Percentiles rank a stretch among this genome's conserved stretches.
These are phyloP conservation scores for Collybia nuda DNA, from an alignment of 768 basidiomycete genomes.

Conservation along the genomic window DNA sequence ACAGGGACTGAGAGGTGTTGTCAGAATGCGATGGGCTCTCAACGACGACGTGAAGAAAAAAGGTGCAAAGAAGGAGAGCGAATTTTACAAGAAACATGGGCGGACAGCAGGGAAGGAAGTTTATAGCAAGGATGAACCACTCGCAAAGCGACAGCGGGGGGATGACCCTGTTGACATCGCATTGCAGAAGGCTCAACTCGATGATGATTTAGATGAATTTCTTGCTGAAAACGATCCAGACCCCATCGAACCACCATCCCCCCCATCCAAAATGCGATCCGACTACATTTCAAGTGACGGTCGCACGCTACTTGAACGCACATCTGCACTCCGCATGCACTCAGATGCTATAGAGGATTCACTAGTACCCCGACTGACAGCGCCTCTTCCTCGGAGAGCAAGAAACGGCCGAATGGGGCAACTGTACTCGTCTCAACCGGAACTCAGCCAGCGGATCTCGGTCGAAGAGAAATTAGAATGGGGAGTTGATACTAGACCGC, in stretches of 20 bases:
- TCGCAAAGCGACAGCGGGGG: conserved; percentile 34
- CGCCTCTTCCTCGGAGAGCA: conserved; percentile 43
- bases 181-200: conserved; percentile 42
- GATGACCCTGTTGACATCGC: conserved; percentile 35
- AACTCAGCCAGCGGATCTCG: conserved; percentile 14
- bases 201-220: conserved; percentile 71
- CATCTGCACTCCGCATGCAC: conserved; percentile 44
- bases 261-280: conserved; percentile 67
- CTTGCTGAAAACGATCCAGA: conserved; percentile 45
- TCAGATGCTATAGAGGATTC: conserved; percentile 23
- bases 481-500: conserved; percentile 14
- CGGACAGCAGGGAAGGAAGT: conserved; percentile 59
- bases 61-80: conserved; percentile 69
- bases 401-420: conserved; percentile 22
- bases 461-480: conserved; percentile 17
- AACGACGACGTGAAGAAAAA: conserved; percentile 74
- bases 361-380: conserved; percentile 46
- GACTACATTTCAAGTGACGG: conserved; percentile 57
- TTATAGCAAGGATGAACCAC: conserved; percentile 21
- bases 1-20: conserved; percentile 61
- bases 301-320: conserved; percentile 56
- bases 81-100: conserved; percentile 81
- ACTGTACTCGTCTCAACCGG: conserved; percentile 18
- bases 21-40: conserved; percentile 78
- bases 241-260: conserved; percentile 34